These are phyloP conservation scores for Phialophora tarda DNA, from an alignment of 2,329 filamentous ascomycete genomes.

Conservation along the genomic window DNA sequence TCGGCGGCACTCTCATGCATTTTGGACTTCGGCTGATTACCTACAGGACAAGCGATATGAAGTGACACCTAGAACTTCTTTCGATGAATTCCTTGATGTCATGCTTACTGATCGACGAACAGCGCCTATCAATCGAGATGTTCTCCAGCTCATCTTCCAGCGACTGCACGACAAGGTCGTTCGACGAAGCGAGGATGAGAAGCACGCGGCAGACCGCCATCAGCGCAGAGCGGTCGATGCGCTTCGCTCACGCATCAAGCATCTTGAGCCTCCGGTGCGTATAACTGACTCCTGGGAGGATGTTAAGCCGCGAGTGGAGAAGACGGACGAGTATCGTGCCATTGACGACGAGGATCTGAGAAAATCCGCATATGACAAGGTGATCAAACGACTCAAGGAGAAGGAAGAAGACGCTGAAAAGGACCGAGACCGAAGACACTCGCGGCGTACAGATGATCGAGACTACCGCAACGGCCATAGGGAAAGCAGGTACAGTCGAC, in stretches of 20 bases:
- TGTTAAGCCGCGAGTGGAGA: slow-evolving; percentile 78
- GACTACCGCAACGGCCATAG: slow-evolving; percentile 58
- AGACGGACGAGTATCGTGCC: slow-evolving; percentile 81
- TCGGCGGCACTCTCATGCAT: slow-evolving; percentile 32
- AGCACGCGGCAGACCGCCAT: slow-evolving; percentile 78
- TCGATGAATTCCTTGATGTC: slow-evolving; percentile 83
- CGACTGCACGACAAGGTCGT: slow-evolving; percentile 85
- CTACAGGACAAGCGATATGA: slow-evolving; percentile 86
- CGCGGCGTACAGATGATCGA: slow-evolving; percentile 65
- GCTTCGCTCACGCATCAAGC: slow-evolving; percentile 84
- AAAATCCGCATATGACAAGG: slow-evolving; percentile 85
- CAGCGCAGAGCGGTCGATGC: slow-evolving; percentile 84
- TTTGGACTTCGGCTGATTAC: slow-evolving; percentile 42
- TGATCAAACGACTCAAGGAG: slow-evolving; percentile 86
- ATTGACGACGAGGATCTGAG: slow-evolving; percentile 83
- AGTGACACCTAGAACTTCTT: slow-evolving; percentile 80
- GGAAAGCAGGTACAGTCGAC: slow-evolving; percentile 54
- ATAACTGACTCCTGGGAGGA: slow-evolving; percentile 85
- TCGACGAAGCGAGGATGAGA: slow-evolving; percentile 82
- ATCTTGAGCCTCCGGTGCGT: slow-evolving; percentile 81
- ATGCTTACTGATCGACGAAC: slow-evolving; percentile 87
- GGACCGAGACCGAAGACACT: slow-evolving; percentile 59
- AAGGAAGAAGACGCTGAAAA: slow-evolving; percentile 81
- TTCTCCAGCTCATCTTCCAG: slow-evolving; percentile 80
- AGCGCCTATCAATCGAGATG: slow-evolving; percentile 81